Base-by-base conservation (phyloP, 805 yeast species). In the Lachancea quebecensis region DNA sequence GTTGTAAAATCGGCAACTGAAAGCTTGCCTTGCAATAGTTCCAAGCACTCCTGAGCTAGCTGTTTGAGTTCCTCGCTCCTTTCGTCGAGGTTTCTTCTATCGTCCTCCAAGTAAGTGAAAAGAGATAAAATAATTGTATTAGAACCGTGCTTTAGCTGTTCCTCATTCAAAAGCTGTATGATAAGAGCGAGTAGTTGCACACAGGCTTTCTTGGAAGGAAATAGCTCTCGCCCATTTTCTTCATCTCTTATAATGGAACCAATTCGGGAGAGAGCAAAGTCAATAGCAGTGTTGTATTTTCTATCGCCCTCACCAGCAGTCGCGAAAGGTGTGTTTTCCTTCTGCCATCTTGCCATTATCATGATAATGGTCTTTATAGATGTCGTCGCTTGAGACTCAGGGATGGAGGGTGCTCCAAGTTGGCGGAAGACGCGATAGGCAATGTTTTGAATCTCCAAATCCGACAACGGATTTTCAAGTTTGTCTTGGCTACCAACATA, bases 391-490 rank as follows among this genome's bases (percentile, higher is more conserved):
- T 88, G 68, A 0, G 73, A 76, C 42, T 79, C 81, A 3, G 84
- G 66, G 25, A 89, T 71, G 6, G 74, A 64, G 2, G 96, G 93
- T 1, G 96, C 96, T 21, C 84, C 79, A 39, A 91, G 66, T 68
- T 87, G 96, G 56, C 90, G 84, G 48, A 88, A 70, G 32, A 77
- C 66, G 55, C 88, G 75, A 53, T 76, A 75, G 0, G 83, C 85
- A 42, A 85, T 76, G 0, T 77, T 76, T 58, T 85, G 91, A n/a
- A 84, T 56, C 39, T 80, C 78, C 27, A 68, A 65, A 18, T 66
- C 67, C 2, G 67, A 50, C 36, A 80, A 69, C 2, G 65, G 50
- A 1, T 41, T 53, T 10, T 54, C 64, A 31, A 69, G 46, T 12
- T 58, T 54, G 31, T 68, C 64, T 27, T 55, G 38, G 41, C 73